Evolutionary conservation across 805 yeast genomes (phyloP).

Genomic region (Hagleromyces aurorensis): DNA sequence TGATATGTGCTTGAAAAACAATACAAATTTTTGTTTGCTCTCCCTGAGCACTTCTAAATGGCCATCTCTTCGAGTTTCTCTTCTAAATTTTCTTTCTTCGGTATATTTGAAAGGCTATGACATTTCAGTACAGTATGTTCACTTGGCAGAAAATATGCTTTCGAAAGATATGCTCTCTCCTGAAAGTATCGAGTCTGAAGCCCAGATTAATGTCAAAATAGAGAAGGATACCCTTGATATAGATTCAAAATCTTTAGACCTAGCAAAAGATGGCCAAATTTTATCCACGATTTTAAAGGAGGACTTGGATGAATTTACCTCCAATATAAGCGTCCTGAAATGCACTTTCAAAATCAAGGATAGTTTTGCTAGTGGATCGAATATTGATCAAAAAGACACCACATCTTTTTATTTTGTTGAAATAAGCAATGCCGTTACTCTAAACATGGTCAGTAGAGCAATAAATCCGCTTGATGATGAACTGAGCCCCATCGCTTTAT

Average conservation of each 20-base stretch:
- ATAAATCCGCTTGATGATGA: slow-evolving; percentile 6
- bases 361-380: not conserved
- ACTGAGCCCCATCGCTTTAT: slow-evolving; percentile 20
- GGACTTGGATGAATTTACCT: slow-evolving; percentile 2
- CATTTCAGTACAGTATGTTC: slow-evolving; percentile 21
- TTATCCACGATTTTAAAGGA: slow-evolving; percentile 5
- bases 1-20: slow-evolving; percentile 21
- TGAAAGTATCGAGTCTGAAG: slow-evolving; percentile 6
- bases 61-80: slow-evolving; percentile 9
- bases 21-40: slow-evolving; percentile 20
- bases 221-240: slow-evolving; percentile 19
- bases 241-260: slow-evolving; percentile 11
- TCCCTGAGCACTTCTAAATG: slow-evolving; percentile 16
- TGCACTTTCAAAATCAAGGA: slow-evolving; percentile 10
- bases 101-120: slow-evolving; percentile 12
- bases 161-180: slow-evolving; percentile 18
- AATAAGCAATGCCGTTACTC: slow-evolving; percentile 15
- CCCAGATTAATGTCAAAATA: slow-evolving; percentile 18
- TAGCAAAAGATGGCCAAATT: slow-evolving; percentile 8
- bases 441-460: slow-evolving; percentile 8
- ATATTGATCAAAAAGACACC: slow-evolving; percentile 6
- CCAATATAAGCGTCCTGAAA: slow-evolving; percentile 19
- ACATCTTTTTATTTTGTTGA: slow-evolving; percentile 20
- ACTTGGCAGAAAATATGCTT: slow-evolving; percentile 21
- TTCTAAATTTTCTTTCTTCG: slow-evolving; percentile 14